Evolutionary conservation across 768 basidiomycete genomes (phyloP).

Genomic region (Dentipellis sp.): DNA sequence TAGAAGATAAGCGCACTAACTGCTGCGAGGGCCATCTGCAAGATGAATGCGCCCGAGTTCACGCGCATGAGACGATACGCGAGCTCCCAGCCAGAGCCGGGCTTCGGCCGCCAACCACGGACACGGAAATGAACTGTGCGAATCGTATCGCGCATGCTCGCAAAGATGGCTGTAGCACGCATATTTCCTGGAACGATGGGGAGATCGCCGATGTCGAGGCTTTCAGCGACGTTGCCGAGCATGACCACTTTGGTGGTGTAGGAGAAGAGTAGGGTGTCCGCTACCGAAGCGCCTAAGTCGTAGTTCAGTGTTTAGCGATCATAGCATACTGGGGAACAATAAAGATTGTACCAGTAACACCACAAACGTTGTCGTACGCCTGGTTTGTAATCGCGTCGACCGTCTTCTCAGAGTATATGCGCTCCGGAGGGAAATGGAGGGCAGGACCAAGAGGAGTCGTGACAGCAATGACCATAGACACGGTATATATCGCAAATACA

Average conservation of each 20-base stretch:
- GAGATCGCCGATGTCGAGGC: constrained; percentile 80
- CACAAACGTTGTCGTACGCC: constrained; percentile 71
- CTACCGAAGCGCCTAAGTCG: constrained; percentile 43
- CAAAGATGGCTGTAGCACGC: constrained; percentile 56
- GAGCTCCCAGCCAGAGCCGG: constrained; percentile 58
- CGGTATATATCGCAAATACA: constrained; percentile 38
- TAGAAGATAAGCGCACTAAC: constrained; percentile 59
- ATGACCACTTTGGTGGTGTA: constrained; percentile 84
- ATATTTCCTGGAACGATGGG: constrained; percentile 71
- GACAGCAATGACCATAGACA: constrained; percentile 33
- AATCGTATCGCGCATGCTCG: constrained; percentile 53
- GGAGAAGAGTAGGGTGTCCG: constrained; percentile 66
- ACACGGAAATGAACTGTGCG: constrained; percentile 38
- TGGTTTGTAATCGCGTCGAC: constrained; percentile 48
- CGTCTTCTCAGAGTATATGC: constrained; percentile 68
- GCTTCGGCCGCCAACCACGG: constrained; percentile 46
- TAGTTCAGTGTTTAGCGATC: not conserved
- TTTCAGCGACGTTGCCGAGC: constrained; percentile 66
- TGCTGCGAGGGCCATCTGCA: constrained; percentile 42
- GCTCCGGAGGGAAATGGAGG: constrained; percentile 63
- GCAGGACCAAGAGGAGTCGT: constrained; percentile 64
- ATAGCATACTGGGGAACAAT: not conserved
- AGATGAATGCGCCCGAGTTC: constrained; percentile 34
- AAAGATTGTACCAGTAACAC: constrained; percentile 34
- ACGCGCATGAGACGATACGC: constrained; percentile 51